A percentile compares a stretch with the other conserved stretches of the same genome.
Conservation (phyloP, 2,329 filamentous ascomycete species). For the Setomelanomma holmii region DNA sequence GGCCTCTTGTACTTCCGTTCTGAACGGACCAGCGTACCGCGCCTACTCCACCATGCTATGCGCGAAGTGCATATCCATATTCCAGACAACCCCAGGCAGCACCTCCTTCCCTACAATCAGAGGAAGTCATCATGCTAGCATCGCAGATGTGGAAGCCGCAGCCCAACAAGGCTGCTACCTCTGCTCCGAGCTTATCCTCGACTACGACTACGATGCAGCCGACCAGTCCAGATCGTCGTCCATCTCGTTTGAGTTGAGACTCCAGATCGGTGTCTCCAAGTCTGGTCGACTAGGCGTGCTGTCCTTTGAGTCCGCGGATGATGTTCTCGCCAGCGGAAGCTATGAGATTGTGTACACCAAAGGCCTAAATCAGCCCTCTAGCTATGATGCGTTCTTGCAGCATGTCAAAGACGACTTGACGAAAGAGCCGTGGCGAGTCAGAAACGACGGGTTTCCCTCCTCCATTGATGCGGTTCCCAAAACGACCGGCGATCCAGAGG, state of each 20-base stretch:
- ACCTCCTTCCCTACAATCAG: background rate
- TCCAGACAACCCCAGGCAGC: background rate
- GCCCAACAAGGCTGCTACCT: slow-evolving; percentile 6
- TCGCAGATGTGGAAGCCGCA: background rate
- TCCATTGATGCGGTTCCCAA: background rate
- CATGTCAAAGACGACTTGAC: background rate
- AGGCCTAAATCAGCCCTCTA: background rate
- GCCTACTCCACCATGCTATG: slow-evolving; percentile 2
- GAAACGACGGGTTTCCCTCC: background rate
- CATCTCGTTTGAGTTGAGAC: background rate
- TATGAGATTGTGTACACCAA: slow-evolving; percentile 3
- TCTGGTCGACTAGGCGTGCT: background rate
- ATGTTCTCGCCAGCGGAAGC: background rate
- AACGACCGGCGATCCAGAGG: slow-evolving; percentile 1
- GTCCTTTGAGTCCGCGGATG: slow-evolving; percentile 2
- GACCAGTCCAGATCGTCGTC: background rate
- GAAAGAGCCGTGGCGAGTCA: slow-evolving; percentile 3
- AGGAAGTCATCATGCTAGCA: background rate
- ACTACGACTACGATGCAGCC: background rate
- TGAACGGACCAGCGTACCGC: too few species aligned
- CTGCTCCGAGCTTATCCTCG: slow-evolving; percentile 2
- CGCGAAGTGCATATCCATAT: slow-evolving; percentile 1
- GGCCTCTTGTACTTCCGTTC: too few species aligned
- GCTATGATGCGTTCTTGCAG: background rate
- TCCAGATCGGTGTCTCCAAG: background rate